These are phyloP conservation scores for Talaromyces marneffei DNA, from an alignment of 2,329 filamentous ascomycete genomes.

Conservation along the genomic window DNA sequence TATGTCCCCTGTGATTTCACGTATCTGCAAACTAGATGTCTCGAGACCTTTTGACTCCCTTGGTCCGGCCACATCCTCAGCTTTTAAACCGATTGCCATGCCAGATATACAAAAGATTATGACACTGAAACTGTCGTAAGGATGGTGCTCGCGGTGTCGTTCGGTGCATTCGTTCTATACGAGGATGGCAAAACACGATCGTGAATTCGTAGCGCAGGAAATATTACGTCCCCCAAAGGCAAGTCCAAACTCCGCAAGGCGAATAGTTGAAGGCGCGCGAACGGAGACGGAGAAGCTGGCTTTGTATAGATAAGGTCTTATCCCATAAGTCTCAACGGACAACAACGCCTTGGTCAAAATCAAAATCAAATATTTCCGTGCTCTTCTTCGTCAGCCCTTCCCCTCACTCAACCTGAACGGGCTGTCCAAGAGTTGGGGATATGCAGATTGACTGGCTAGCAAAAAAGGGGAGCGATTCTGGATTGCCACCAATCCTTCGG, in stretches of 20 bases:
- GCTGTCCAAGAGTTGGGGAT: neutral
- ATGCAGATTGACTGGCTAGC: neutral
- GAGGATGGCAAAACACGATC: neutral
- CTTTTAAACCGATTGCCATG: slow-evolving; percentile 18
- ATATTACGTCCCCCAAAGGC: neutral
- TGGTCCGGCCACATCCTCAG: neutral
- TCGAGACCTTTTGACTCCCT: slow-evolving; percentile 3
- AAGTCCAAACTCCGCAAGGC: neutral
- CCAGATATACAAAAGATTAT: slow-evolving; percentile 4
- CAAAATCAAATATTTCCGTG: neutral
- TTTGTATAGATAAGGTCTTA: neutral
- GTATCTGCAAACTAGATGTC: neutral
- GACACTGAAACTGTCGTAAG: no score
- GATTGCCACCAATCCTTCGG: slow-evolving; percentile 5
- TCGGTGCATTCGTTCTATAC: neutral
- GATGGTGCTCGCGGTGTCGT: neutral
- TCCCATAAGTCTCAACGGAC: neutral
- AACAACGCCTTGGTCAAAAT: neutral
- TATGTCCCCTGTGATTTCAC: neutral
- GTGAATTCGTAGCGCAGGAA: neutral
- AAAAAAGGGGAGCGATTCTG: neutral
- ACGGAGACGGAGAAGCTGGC: neutral
- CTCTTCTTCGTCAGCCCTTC: neutral
- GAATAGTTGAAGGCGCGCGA: neutral
- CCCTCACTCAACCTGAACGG: neutral